A percentile compares a stretch with the other conserved stretches of the same genome.
These are phyloP conservation scores for Suillus hirtellus DNA, from an alignment of 768 basidiomycete genomes.

Conservation along the genomic window DNA sequence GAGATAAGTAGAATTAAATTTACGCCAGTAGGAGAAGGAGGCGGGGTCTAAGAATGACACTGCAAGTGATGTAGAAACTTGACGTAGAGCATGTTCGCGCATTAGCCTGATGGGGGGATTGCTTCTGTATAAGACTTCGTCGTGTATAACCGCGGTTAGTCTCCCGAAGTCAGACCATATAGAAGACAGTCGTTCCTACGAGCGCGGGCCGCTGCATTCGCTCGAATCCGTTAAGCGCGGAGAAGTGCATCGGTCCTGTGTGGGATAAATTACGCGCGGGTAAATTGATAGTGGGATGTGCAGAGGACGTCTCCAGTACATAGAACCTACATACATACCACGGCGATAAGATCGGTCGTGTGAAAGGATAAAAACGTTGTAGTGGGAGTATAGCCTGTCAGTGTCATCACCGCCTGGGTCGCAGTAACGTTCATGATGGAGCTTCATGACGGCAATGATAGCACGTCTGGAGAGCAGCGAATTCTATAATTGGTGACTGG, in stretches of 20 bases:
- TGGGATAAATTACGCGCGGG: neutral
- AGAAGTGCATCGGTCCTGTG: neutral
- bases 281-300: neutral
- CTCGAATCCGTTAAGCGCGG: neutral
- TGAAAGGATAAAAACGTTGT: neutral
- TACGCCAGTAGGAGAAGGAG: neutral
- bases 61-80: neutral
- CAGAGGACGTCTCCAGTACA: neutral
- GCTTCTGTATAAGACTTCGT: neutral
- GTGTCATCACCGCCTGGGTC: conserved; percentile 4
- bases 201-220: neutral
- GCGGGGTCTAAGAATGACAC: neutral
- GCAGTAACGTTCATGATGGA: conserved; percentile 7
- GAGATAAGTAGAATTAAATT: conserved; percentile 1
- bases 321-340: neutral
- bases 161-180: neutral
- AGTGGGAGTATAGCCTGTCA: conserved; percentile 7
- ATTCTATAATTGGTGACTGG: conserved; percentile 5
- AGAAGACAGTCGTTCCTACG: neutral
- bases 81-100: neutral
- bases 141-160: neutral
- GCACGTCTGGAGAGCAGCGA: neutral
- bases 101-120: neutral
- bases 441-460: conserved; percentile 5
- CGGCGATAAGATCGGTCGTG: neutral